Conservation (phyloP, 495 filamentous ascomycete genomes). For the Xylaria castorea region DNA sequence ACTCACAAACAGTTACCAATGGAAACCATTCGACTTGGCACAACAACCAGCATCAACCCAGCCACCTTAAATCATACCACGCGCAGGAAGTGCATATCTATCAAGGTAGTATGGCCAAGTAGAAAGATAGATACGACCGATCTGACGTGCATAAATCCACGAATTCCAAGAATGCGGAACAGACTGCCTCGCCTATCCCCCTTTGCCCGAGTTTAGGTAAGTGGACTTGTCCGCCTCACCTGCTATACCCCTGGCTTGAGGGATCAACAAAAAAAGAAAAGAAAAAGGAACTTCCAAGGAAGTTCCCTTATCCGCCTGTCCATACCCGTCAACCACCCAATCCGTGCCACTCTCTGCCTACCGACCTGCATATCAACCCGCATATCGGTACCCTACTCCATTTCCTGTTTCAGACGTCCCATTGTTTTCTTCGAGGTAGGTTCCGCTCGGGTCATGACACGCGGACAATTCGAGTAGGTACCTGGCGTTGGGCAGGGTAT, state of each 20-base stretch:
- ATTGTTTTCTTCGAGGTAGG: constrained; percentile 11
- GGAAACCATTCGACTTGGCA: constrained; percentile 5
- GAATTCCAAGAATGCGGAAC: constrained; percentile 4
- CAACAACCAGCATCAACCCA: background rate
- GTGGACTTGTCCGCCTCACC: constrained; percentile 17
- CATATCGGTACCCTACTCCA: constrained; percentile 16
- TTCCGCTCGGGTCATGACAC: constrained; percentile 6
- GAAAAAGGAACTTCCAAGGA: constrained; percentile 14
- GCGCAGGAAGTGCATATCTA: constrained; percentile 3
- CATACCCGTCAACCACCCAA: constrained; percentile 16
- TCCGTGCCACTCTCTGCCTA: constrained; percentile 7
- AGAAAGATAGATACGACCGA: constrained; percentile 7
- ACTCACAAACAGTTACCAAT: constrained; percentile 5
- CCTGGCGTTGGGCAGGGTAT: constrained; percentile 5
- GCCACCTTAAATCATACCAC: constrained; percentile 13
- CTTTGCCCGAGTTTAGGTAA: constrained; percentile 10
- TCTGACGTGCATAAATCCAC: constrained; percentile 19
- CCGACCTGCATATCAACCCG: constrained; percentile 22
- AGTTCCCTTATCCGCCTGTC: constrained; percentile 12
- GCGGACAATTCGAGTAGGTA: constrained; percentile 5
- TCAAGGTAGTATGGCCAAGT: constrained; percentile 7
- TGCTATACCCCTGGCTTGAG: background rate
- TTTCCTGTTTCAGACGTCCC: constrained; percentile 17
- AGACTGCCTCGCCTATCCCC: background rate
- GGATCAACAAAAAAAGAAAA: constrained; percentile 18